Evolutionary conservation across 371 early-diverging fungal species (phyloP), one percentile per base, ranked within the genome.

Genomic region (Mortierella sp.): DNA sequence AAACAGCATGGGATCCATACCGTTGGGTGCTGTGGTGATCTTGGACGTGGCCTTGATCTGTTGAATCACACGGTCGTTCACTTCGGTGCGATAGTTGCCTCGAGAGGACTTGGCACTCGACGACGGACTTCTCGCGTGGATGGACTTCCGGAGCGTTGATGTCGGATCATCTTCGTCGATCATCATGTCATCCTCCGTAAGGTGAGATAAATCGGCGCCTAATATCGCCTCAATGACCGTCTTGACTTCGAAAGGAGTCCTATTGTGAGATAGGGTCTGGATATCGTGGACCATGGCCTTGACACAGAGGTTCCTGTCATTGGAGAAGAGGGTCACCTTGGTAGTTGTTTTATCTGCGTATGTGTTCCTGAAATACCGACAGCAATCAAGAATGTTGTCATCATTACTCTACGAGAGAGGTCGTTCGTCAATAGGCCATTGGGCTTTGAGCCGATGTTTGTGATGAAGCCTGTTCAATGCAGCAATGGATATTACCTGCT

Each of bases 311-410:
- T 81, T 81, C 52, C 71, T 61, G 53, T 81, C 81, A 52, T 81
- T 81, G 10, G 81, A 74, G 28, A 81, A 74, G 6, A 81, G 41
- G 16, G 60, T 52, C 24, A 79, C 55, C n/a, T 49, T 49, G 13
- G 54, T 56, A 28, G n/a, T 48, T 31, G 49, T 43, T 8, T 28
- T 24, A 42, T 61, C 45, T 12, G 66, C 56, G 55, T 72, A 67
- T 16, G 60, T 30, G 45, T 58, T 28, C 23, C 58, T 23, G 54
- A 78, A 78, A 56, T 72, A 78, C 73, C 81, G 71, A 79, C 87
- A 79, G 71, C 87, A 67, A 78, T 81, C 80, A 39, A 81, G 49
- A 39, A 81, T 81, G 21, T 64, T 59, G 45, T 81, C 81, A 28
- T 81, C 81, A 46, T 79, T 79, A 52, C 50, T 58, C 81, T 80